phyloP scores from a whole-genome alignment of 148 eudicot genomes.

The Euryodendron excelsum region DNA sequence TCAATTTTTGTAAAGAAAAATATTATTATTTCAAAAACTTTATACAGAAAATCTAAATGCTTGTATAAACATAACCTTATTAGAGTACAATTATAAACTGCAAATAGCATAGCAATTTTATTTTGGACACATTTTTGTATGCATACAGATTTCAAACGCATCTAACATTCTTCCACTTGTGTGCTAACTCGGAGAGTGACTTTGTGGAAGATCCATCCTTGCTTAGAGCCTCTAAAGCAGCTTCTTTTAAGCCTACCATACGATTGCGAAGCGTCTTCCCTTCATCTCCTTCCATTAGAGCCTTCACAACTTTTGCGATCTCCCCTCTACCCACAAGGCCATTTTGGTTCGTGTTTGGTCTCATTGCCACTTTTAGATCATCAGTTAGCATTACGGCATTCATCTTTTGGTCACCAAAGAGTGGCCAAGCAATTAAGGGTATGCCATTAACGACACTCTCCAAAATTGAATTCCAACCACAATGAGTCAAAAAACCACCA shows the following conservation, averaged over 20 bases:
- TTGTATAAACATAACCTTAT: no score
- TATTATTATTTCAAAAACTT: no score
- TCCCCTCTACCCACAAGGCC: constrained; percentile 25
- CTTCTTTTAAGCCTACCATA: constrained; percentile 31
- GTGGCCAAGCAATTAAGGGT: constrained; percentile 40
- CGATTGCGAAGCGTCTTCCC: constrained; percentile 25
- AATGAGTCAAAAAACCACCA: constrained; percentile 32
- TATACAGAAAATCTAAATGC: no score
- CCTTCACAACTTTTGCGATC: constrained; percentile 27
- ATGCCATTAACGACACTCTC: constrained; percentile 31
- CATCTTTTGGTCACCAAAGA: constrained; percentile 37
- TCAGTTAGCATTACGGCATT: constrained; percentile 30
- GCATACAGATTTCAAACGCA: background rate
- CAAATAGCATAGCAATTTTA: no score
- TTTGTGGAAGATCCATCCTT: constrained; percentile 29
- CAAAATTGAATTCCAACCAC: constrained; percentile 39
- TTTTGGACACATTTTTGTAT: no score
- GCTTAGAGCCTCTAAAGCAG: constrained; percentile 20
- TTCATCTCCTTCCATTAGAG: constrained; percentile 37
- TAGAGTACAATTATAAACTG: no score
- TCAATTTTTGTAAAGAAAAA: no score
- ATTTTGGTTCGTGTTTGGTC: constrained; percentile 15
- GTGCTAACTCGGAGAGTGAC: constrained; percentile 18
- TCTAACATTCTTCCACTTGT: constrained; percentile 20
- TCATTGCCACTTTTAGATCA: constrained; percentile 29